These are phyloP conservation scores for Backusella parvicylindrica DNA, from an alignment of 192 early-diverging fungal species.

Conservation along the genomic window DNA sequence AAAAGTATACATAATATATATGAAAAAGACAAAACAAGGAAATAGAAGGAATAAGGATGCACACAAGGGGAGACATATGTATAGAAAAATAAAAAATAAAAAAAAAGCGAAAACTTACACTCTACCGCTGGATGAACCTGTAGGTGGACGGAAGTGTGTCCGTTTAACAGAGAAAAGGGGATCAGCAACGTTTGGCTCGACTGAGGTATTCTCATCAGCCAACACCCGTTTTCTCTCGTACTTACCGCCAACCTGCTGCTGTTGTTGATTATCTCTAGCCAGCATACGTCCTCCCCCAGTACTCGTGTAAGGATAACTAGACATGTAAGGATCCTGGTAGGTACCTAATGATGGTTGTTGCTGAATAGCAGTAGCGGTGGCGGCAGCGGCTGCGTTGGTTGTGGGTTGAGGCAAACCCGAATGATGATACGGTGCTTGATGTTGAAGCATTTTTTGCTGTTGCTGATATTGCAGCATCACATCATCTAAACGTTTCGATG, in stretches of 20 bases:
- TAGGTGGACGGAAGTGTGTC: constrained; percentile 9
- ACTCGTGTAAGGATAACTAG: constrained; percentile 8
- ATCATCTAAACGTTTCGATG: constrained; percentile 33
- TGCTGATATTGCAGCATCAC: constrained; percentile 38
- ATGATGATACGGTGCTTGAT: neutral
- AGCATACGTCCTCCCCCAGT: constrained; percentile 21
- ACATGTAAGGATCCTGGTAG: constrained; percentile 6
- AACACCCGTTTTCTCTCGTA: constrained; percentile 9
- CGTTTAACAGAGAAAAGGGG: constrained; percentile 13
- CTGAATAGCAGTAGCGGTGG: constrained; percentile 19
- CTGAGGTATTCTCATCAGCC: neutral
- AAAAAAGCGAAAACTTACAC: constrained; percentile 14
- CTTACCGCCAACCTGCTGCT: neutral
- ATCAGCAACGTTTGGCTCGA: constrained; percentile 15
- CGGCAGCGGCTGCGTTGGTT: constrained; percentile 9
- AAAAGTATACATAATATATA: neutral
- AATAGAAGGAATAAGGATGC: neutral
- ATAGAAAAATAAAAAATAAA: neutral
- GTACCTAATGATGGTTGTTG: neutral
- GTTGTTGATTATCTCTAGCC: constrained; percentile 10
- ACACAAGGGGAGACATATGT: neutral
- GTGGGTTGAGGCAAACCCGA: neutral
- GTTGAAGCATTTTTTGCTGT: constrained; percentile 32
- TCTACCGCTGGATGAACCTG: constrained; percentile 20
- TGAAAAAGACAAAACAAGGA: neutral